Base-by-base conservation (phyloP, 2,329 filamentous ascomycete species). In the Cordyceps cateniannulata region DNA sequence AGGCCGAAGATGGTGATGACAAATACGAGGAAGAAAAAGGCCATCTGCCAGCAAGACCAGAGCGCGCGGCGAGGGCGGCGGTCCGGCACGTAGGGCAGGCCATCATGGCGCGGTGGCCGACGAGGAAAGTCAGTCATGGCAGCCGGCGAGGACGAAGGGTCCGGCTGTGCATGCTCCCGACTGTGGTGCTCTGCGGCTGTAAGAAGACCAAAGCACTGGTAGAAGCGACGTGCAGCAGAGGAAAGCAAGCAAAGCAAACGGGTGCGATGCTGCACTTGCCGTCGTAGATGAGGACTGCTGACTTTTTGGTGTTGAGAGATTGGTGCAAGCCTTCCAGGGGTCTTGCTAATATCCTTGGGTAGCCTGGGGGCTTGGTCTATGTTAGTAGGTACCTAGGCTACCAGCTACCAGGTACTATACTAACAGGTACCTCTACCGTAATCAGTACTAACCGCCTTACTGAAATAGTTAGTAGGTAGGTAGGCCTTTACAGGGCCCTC, bases 1-100 rank as follows among this genome's bases (percentile, higher is more conserved):
- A 73, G 59, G 0, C 48, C 56, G 1, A 72, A 58, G 14, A 70
- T 48, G 2, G 69, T 70, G 16, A 68, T 3, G 5, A 68, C 35
- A 7, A 66, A 61, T 1, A 70, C 54, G n/a, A 66, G 42, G n/a
- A 66, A 52, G n/a, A 69, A 67, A 16, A 67, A 8, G 8, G 40
- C 14, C 18, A 66, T 58, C 32, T 60, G 64, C 52, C 65, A 65
- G 49, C 54, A 62, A 10, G 60, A 50, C 54, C 57, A 59, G 29
- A 50, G n/a, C 14, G 44, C 32, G 35, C 32, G 59, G n/a, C 20
- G 59, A 4, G 29, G 47, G 35, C 29, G 44, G 38, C 38, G 16
- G 22, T 14, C 49, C 25, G 40, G 29, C 22, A 42, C 18, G 20
- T 52, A 51, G 22, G 51, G 51, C 44, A 55, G 52, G 59, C 45